Conservation (phyloP, 2,329 filamentous ascomycete genomes). For the Diaporthe vaccinii region DNA sequence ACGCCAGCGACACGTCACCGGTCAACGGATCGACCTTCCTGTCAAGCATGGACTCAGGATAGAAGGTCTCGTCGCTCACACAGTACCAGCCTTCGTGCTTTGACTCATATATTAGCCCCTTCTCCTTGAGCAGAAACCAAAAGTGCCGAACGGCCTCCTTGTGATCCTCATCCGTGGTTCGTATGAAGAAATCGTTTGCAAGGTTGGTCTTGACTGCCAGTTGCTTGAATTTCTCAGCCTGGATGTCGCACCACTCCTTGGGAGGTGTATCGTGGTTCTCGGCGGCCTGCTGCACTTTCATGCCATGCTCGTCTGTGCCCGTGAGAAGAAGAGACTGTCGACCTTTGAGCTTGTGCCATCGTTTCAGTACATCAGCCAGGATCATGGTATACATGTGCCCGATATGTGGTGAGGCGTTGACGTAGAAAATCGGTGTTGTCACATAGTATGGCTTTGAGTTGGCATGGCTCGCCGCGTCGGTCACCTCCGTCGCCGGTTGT, state of each 20-base stretch:
- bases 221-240: conserved; percentile 82
- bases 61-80: conserved; percentile 96
- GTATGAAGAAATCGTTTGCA: conserved; percentile 87
- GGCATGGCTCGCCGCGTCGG: neutral
- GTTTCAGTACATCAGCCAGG: conserved; percentile 89
- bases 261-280: conserved; percentile 77
- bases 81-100: conserved; percentile 97
- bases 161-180: conserved; percentile 89
- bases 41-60: conserved; percentile 82
- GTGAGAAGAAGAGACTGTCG: conserved; percentile 82
- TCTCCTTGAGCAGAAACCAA: conserved; percentile 84
- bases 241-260: conserved; percentile 89
- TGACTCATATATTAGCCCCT: conserved; percentile 84
- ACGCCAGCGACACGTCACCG: conserved; percentile 85
- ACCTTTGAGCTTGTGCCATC: conserved; percentile 87
- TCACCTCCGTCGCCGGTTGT: neutral
- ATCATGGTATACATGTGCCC: conserved; percentile 96
- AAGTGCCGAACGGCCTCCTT: conserved; percentile 88
- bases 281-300: conserved; percentile 95
- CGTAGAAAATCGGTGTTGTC: conserved; percentile 98
- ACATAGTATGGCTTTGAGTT: conserved; percentile 87
- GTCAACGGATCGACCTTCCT: conserved; percentile 82
- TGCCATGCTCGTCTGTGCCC: conserved; percentile 96
- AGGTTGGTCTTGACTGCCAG: conserved; percentile 80
- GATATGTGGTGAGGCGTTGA: conserved; percentile 96